Evolutionary conservation across 225 moss, liverwort and hornwort genomes (phyloP).

Genomic region (Bryum argenteum): DNA sequence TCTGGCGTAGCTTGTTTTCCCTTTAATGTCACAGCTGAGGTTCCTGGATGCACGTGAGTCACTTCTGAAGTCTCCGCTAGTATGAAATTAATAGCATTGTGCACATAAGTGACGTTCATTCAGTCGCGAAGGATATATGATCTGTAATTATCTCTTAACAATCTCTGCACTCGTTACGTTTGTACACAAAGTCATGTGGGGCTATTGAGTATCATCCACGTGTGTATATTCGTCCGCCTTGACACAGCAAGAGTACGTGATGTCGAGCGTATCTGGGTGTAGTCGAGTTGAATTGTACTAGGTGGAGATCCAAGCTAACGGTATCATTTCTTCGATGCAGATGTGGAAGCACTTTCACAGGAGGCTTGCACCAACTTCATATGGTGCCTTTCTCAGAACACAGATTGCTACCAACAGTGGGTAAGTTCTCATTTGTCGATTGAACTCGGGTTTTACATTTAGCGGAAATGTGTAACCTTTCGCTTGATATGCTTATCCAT

Average conservation of each 20-base stretch:
- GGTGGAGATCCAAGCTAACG: neutral
- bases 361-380: conserved; percentile 83
- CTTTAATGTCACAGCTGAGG: neutral
- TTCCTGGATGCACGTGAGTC: neutral
- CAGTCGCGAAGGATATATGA: too few relatives aligned
- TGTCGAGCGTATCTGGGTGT: neutral
- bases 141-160: too few relatives aligned
- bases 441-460: neutral
- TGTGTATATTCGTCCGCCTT: neutral
- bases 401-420: conserved; percentile 88
- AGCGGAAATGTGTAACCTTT: neutral
- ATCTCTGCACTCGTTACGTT: neutral
- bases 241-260: neutral
- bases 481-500: neutral
- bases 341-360: conserved; percentile 56
- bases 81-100: neutral
- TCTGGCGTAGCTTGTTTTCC: too few relatives aligned
- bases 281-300: neutral
- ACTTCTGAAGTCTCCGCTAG: neutral
- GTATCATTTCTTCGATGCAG: conserved; percentile 43
- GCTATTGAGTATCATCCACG: neutral
- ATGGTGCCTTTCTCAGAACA: conserved; percentile 84
- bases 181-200: neutral
- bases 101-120: neutral
- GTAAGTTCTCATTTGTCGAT: conserved; percentile 36